Evolutionary conservation across 2,329 filamentous ascomycete genomes (phyloP).

Genomic region (Aspergillus brasiliensis): DNA sequence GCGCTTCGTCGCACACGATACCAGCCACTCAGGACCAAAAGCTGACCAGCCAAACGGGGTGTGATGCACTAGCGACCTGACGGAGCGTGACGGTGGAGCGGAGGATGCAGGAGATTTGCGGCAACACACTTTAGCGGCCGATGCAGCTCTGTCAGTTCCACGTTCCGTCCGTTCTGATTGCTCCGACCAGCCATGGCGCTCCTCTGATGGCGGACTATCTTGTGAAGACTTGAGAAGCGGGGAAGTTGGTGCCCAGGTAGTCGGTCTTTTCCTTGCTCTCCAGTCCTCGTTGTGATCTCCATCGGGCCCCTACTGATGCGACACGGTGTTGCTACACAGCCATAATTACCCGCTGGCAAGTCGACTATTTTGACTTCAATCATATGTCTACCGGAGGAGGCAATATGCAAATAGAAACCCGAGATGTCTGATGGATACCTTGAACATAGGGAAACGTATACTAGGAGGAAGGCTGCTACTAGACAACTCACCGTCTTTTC

Average conservation of each 20-base stretch:
- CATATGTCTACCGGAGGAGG: too few relatives aligned
- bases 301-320: slow-evolving; percentile 3
- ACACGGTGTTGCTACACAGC: background rate
- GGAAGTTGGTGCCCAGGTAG: background rate
- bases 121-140: slow-evolving; percentile 23
- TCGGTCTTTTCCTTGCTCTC: background rate
- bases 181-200: background rate
- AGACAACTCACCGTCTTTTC: slow-evolving; percentile 3
- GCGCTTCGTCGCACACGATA: slow-evolving; percentile 10
- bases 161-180: slow-evolving; percentile 17
- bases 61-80: slow-evolving; percentile 12
- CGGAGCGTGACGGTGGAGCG: slow-evolving; percentile 22
- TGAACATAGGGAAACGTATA: too few relatives aligned
- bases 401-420: too few relatives aligned
- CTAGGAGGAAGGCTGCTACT: background rate
- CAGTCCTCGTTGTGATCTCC: background rate
- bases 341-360: background rate
- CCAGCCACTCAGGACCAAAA: slow-evolving; percentile 10
- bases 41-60: slow-evolving; percentile 8
- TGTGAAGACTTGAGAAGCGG: slow-evolving; percentile 17
- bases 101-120: slow-evolving; percentile 22
- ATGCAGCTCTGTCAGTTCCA: slow-evolving; percentile 11
- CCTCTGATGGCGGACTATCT: slow-evolving; percentile 3
- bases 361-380: background rate
- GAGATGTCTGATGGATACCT: too few relatives aligned